These are phyloP conservation scores for Neofusicoccum umdonicola DNA, from an alignment of 2,329 filamentous ascomycete genomes.

Conservation along the genomic window DNA sequence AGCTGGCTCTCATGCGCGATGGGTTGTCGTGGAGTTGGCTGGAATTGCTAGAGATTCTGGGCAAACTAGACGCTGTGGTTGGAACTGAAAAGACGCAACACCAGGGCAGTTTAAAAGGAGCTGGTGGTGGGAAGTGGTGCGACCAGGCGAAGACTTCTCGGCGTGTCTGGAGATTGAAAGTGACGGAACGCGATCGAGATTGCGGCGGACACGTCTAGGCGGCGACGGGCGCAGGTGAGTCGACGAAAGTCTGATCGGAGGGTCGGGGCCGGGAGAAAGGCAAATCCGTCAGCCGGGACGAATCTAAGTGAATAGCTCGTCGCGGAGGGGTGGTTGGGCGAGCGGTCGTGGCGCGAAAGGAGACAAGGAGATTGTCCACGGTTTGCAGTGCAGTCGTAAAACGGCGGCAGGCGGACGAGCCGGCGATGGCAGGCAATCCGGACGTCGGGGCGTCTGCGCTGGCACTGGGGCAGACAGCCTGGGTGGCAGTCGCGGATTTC, in stretches of 20 bases:
- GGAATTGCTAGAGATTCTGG: not conserved
- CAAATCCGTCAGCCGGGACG: slow-evolving; percentile 16
- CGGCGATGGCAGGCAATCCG: not conserved
- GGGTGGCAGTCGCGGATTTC: not conserved
- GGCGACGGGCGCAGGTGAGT: not conserved
- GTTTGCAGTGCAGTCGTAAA: slow-evolving; percentile 9
- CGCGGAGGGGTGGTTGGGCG: slow-evolving; percentile 3
- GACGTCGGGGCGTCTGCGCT: not conserved
- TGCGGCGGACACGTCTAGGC: not conserved
- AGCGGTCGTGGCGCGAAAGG: slow-evolving; percentile 7
- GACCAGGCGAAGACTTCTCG: not conserved
- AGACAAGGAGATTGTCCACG: slow-evolving; percentile 7
- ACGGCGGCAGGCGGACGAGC: not conserved
- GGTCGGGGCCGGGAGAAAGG: not conserved
- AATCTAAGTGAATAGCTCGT: slow-evolving; percentile 20
- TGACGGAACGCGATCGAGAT: not conserved
- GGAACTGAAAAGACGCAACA: not conserved
- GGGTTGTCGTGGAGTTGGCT: not conserved
- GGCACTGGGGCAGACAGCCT: not conserved
- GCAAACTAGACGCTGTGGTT: not conserved
- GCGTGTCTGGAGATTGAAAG: not conserved
- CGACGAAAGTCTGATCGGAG: not conserved
- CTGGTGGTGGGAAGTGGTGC: not conserved
- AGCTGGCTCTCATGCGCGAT: slow-evolving; percentile 36
- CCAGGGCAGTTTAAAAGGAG: not conserved